phyloP scores from a whole-genome alignment of 352 stramenopile genomes.

The Globisporangium uncinulatum region DNA sequence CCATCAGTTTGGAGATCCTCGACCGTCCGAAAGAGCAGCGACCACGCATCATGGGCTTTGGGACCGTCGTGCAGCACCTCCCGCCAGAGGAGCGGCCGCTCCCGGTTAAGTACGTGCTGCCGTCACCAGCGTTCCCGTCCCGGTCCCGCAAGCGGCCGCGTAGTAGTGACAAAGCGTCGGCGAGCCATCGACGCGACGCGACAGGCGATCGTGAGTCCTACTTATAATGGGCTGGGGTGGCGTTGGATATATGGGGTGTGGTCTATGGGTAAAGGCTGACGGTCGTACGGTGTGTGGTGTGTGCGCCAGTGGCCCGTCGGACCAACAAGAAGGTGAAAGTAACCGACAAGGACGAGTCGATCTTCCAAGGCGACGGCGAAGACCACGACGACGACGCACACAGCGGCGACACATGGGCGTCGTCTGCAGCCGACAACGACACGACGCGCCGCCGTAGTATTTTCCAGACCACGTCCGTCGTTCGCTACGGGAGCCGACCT shows the following conservation, averaged over 20 bases:
- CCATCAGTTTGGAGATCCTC: constrained; percentile 76
- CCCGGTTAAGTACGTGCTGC: constrained; percentile 61
- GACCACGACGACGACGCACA: constrained; percentile 13
- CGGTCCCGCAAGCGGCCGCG: constrained; percentile 66
- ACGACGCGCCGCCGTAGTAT: constrained; percentile 14
- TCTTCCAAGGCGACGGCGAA: constrained; percentile 47
- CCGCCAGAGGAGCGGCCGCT: constrained; percentile 50
- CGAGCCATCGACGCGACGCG: constrained; percentile 19
- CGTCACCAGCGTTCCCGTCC: constrained; percentile 68
- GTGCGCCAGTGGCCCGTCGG: constrained; percentile 5
- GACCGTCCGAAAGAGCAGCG: constrained; percentile 69
- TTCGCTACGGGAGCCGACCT: constrained; percentile 15
- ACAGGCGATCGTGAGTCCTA: neutral
- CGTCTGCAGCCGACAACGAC: neutral
- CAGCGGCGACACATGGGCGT: neutral
- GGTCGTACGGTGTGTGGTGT: neutral
- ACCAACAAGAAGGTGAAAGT: constrained; percentile 22
- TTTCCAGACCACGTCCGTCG: constrained; percentile 31
- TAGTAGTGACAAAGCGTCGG: constrained; percentile 29
- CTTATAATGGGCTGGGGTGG: neutral
- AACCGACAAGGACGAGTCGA: constrained; percentile 10
- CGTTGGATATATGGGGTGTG: neutral
- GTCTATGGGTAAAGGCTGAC: neutral
- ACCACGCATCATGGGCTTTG: constrained; percentile 80
- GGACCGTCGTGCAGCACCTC: constrained; percentile 72